Base-by-base conservation (phyloP, 1,284 basidiomycete genomes). In the Apiotrichum brassicae region DNA sequence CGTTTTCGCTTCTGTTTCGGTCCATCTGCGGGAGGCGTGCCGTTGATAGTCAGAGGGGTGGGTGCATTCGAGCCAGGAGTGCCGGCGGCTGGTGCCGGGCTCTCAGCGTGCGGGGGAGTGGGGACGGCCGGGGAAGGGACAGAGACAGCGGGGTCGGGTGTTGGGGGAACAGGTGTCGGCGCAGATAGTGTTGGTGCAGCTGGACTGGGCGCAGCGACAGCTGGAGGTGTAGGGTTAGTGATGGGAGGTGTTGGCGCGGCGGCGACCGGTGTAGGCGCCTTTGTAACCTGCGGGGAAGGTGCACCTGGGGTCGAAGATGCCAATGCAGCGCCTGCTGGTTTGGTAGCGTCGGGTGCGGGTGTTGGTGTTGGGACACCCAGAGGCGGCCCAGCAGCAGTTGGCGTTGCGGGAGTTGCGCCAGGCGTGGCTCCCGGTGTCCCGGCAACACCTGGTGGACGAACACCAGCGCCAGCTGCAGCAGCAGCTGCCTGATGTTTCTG, bases 401-500 rank as follows among this genome's bases (percentile, higher is more conserved):
- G 46, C 13, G 40, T 34, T 4, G 40, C 39, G 6, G 46, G 46
- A 12, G 46, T 36, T 1, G 23, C 40, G 8, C 33, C 38, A 2
- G 42, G 42, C 25, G 32, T 23, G 6, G 25, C 33, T 3, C 24
- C 24, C 5, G 8, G 23, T 26, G 25, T 37, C 1, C 32, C 43
- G 8, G 36, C 46, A 1, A 25, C 33, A 1, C 44, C 39, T 5
- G n/a, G n/a, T n/a, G n/a, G n/a, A n/a, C n/a, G n/a, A n/a, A n/a
- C n/a, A n/a, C n/a, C n/a, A n/a, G n/a, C n/a, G n/a, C n/a, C n/a
- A n/a, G n/a, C n/a, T n/a, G 41, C 41, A 14, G 41, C 34, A 3
- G 45, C 46, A 3, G 37, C 18, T 12, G 25, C 34, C 41, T 50
- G 48, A 36, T 53, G 49, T 35, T 54, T 54, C 28, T 57, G 51